These are phyloP conservation scores for Emmonsiellopsis sp. DNA, from an alignment of 2,329 filamentous ascomycete genomes.

Conservation along the genomic window DNA sequence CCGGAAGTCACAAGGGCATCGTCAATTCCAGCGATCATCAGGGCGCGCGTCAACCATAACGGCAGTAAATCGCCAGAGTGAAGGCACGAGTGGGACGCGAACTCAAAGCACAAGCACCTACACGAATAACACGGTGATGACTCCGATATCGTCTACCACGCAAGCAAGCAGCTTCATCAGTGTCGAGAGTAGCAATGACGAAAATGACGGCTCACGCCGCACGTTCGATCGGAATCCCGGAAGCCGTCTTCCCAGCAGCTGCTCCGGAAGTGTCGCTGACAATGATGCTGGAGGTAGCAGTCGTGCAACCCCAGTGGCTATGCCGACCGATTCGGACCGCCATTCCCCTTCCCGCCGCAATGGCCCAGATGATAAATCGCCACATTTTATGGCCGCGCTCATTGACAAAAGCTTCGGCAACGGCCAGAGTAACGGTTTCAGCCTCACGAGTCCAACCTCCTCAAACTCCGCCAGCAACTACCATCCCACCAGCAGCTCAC, in stretches of 20 bases:
- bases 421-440: constrained; percentile 4
- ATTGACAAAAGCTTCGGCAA: constrained; percentile 11
- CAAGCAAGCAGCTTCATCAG: constrained; percentile 37
- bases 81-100: constrained; percentile 20
- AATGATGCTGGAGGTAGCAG: not conserved
- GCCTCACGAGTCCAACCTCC: constrained; percentile 6
- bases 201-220: constrained; percentile 23
- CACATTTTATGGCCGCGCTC: constrained; percentile 9
- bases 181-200: constrained; percentile 30
- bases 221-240: not conserved
- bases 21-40: constrained; percentile 27
- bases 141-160: constrained; percentile 34
- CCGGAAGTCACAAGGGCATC: constrained; percentile 13
- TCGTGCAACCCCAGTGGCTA: not conserved
- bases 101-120: constrained; percentile 35
- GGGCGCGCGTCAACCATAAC: constrained; percentile 25
- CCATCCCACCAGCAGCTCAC: constrained; percentile 2
- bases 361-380: not conserved
- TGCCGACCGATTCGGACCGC: not conserved
- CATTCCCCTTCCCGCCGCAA: not conserved
- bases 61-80: constrained; percentile 28
- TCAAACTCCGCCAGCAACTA: constrained; percentile 4
- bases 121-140: constrained; percentile 30
- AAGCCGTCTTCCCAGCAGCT: not conserved
- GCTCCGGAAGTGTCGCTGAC: not conserved